Percentiles rank a stretch among this genome's conserved stretches.
phyloP scores from a whole-genome alignment of 257 asterid genomes.

The Paraleonurus japonicus region DNA sequence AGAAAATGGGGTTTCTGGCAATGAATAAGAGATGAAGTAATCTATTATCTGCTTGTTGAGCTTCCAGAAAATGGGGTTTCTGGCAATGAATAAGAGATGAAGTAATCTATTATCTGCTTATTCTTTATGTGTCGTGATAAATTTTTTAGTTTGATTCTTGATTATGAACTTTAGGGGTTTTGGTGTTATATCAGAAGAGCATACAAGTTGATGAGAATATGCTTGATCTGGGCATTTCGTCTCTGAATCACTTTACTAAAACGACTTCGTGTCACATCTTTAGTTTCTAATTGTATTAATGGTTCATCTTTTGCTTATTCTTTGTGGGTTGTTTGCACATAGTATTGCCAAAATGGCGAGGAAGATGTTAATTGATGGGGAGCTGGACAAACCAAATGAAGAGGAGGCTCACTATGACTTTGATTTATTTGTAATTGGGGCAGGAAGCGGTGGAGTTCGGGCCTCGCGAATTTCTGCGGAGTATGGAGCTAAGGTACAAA shows the following conservation, averaged over 20 bases:
- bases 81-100: constrained; percentile 9
- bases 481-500: constrained; percentile 73
- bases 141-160: neutral
- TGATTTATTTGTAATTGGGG: constrained; percentile 90
- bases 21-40: constrained; percentile 17
- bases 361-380: constrained; percentile 72
- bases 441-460: constrained; percentile 97
- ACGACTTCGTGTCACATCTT: neutral
- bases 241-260: neutral
- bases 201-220: neutral
- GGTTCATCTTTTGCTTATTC: neutral
- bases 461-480: constrained; percentile 79
- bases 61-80: constrained; percentile 4
- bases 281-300: neutral
- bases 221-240: neutral
- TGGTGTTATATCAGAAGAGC: neutral
- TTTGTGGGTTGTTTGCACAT: constrained; percentile 23
- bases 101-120: constrained; percentile 18
- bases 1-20: constrained; percentile 10
- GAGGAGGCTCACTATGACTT: constrained; percentile 63
- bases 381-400: constrained; percentile 37
- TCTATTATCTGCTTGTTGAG: constrained; percentile 13
- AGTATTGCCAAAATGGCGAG: constrained; percentile 60
- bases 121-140: neutral
- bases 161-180: constrained; percentile 1